Evolutionary conservation across 2,329 filamentous ascomycete genomes (phyloP), one percentile per base, ranked within the genome.

Genomic region (Aspergillus luchuensis): DNA sequence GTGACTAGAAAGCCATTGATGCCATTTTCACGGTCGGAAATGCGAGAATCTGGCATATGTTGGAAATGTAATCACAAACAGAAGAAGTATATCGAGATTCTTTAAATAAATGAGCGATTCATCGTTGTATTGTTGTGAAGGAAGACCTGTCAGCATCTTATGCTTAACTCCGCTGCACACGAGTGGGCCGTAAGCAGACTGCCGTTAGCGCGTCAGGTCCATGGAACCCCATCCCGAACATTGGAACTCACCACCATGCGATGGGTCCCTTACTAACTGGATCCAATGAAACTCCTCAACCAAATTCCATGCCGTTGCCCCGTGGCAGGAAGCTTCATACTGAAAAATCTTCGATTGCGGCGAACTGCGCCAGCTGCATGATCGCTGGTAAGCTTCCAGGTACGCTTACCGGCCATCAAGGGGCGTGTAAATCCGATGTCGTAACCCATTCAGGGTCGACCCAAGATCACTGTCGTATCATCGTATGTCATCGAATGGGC

Each of bases 101-200:
- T 36, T 6, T 2, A 6, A 4, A 30, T 11, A 36, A 36, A 13
- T 36, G 5, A 5, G 13, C 13, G 5, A 5, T 6, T 36, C 11
- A 36, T 36, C 4, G 4, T 36, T 5, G 10, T 36, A 36, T 11
- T 4, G 41, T 13, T 23, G 41, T 21, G 7, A 11, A 21, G 11
- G 8, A 11, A 36, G 30, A 30, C 21, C 41, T 39, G 53, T 56
- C 53, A 56, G 53, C 53, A 56, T 33, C 53, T 56, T 56, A 47
- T 36, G 17, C 53, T 56, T 56, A 56, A 56, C 38, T 56, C 53
- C 53, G 53, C 23, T 23, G 19, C 7, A 45, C 19, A 21, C 41
- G 8, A 33, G 53, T 45, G 53, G 53, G 39, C 11, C 53, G 39
- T 55, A 41, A 55, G 52, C 52, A 15, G n/a, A n/a, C 28, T 1